These are phyloP conservation scores for Xylaria digitata DNA, from an alignment of 2,329 filamentous ascomycete species.

Conservation along the genomic window DNA sequence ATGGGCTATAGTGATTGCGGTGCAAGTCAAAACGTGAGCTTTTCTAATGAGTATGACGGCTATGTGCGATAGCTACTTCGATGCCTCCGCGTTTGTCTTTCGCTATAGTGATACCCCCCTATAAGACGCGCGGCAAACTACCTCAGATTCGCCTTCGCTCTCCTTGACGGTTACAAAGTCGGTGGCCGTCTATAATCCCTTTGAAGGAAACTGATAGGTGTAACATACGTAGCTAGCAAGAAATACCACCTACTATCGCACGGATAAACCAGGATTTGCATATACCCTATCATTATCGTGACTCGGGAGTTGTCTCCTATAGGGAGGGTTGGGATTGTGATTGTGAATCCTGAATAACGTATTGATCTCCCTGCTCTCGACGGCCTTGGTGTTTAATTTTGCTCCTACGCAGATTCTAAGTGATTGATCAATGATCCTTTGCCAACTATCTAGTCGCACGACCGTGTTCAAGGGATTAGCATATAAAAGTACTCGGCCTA, in stretches of 20 bases:
- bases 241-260: not conserved
- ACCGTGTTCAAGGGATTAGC: no score
- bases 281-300: not conserved
- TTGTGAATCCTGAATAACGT: not conserved
- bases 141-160: not conserved
- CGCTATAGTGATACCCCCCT: not conserved
- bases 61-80: not conserved
- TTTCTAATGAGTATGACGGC: not conserved
- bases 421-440: not conserved
- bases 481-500: not conserved
- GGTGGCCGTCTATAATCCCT: not conserved
- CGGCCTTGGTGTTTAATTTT: not conserved
- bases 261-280: not conserved
- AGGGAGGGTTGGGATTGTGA: not conserved
- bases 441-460: not conserved
- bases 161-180: no score
- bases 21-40: constrained; percentile 47
- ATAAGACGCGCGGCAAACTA: not conserved
- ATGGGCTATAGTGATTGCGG: constrained; percentile 60
- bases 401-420: not conserved
- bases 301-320: not conserved
- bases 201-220: not conserved
- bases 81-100: not conserved
- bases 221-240: not conserved
- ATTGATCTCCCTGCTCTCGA: no score